Base-by-base conservation (phyloP, 2,329 filamentous ascomycete genomes). In the Orbilia oligospora region DNA sequence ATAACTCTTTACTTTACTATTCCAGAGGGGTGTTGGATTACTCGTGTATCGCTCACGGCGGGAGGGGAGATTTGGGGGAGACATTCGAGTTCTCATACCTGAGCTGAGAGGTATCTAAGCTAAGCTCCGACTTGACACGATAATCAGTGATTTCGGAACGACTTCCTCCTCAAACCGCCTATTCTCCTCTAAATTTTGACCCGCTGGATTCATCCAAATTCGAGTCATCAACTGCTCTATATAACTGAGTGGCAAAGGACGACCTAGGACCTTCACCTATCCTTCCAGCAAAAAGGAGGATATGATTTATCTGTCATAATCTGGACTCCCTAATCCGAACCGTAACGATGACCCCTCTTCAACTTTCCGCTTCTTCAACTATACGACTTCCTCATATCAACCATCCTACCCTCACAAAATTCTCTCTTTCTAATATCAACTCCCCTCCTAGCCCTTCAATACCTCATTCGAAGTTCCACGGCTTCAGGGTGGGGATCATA, bases 301-400 rank as follows among this genome's bases (percentile, higher is more conserved):
- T 1, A 58, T 58, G 51, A 1, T 16, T 36, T n/a, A 30, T 1
- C 18, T 22, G 53, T 16, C 30, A 18, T 20, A 58, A 38, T 16
- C 38, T 41, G 12, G 14, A 16, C 38, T n/a, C 27, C 12, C 51
- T 16, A 6, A 10, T 55, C 51, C 33, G 12, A 58, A 16, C 18
- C 16, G 51, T 30, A 58, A 38, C 9, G 36, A 58, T 58, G 30
- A 2, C 53, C n/a, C 0, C 14, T 9, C 10, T 22, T 18, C 53
- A 14, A 14, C 30, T 38, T 12, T 36, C 53, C 27, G 20, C 30
- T 6, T n/a, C 16, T 5, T 30, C 51, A 41, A 41, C 10, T n/a
- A 41, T 41, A 41, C 38, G 51, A 55, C 27, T 24, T 55, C 24
- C 27, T 55, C 44, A 48, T 22, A 18, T 51, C 53, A 14, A 38